Conservation (phyloP, 495 filamentous ascomycete species). For the Penicillium flavigenum region DNA sequence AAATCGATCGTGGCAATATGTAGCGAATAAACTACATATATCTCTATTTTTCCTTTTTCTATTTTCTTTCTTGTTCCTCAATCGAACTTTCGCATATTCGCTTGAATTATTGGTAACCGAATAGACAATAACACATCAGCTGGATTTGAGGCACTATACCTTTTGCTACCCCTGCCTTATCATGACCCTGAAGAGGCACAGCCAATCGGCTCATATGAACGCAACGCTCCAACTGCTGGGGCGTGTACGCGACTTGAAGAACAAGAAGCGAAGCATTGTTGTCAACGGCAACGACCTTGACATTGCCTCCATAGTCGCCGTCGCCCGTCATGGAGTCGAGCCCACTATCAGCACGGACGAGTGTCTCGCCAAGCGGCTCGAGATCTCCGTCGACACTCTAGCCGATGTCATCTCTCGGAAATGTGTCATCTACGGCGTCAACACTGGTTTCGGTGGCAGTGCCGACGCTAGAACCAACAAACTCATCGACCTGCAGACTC, state of each 20-base stretch:
- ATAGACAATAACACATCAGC: background rate
- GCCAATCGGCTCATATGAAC: conserved; percentile 3
- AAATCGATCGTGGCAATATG: too few relatives aligned
- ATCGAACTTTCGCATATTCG: too few relatives aligned
- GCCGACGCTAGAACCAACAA: conserved; percentile 53
- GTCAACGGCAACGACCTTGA: conserved; percentile 21
- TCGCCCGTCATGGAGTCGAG: conserved; percentile 17
- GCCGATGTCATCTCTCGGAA: conserved; percentile 13
- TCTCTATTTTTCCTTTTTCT: background rate
- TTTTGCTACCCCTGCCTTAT: background rate
- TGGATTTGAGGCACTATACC: background rate
- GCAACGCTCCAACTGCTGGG: conserved; percentile 6
- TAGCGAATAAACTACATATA: too few relatives aligned
- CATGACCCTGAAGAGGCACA: background rate
- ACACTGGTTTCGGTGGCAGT: conserved; percentile 66
- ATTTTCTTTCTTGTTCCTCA: background rate
- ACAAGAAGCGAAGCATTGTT: conserved; percentile 12
- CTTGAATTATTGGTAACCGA: background rate
- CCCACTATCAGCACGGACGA: conserved; percentile 16
- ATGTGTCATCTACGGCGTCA: conserved; percentile 50
- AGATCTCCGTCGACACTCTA: conserved; percentile 16
- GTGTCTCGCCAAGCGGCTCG: conserved; percentile 10
- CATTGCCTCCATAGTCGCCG: conserved; percentile 19
- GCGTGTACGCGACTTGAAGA: conserved; percentile 6
- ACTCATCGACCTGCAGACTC: conserved; percentile 48